A percentile compares a stretch with the other conserved stretches of the same genome.
phyloP scores from a whole-genome alignment of 148 eudicot species.

The Rhododendron griersonianum region DNA sequence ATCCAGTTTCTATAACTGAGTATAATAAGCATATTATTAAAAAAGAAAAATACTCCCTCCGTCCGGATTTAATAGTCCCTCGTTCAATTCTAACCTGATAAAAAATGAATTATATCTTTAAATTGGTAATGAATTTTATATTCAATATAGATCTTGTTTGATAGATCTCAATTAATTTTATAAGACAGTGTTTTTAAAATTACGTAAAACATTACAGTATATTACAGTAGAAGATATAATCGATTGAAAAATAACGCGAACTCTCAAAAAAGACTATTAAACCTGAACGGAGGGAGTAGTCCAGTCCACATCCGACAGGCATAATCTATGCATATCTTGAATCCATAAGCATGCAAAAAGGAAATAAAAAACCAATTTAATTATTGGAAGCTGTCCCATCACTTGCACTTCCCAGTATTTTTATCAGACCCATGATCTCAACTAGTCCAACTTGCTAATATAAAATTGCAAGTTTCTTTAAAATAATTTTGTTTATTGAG shows the following conservation, averaged over 20 bases:
- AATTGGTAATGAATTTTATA: no score
- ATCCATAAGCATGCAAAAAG: background rate
- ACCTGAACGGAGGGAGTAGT: fast-evolving
- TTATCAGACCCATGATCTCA: background rate
- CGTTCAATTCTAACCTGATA: no score
- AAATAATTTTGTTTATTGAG: background rate
- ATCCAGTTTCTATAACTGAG: background rate
- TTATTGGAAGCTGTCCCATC: background rate
- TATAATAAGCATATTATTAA: background rate
- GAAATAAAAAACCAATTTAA: background rate
- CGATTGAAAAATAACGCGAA: fast-evolving
- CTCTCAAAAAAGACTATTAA: background rate
- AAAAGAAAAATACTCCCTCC: background rate
- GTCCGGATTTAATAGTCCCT: no score
- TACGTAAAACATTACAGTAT: no score
- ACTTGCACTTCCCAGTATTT: background rate
- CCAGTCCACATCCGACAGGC: background rate
- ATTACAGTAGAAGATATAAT: fast-evolving
- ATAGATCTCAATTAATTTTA: no score
- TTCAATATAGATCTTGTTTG: no score
- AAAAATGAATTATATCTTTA: no score
- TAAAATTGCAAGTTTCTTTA: background rate
- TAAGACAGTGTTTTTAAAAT: no score
- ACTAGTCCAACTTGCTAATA: background rate
- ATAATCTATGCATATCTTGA: background rate